These are phyloP conservation scores for Aspergillus hancockii DNA, from an alignment of 495 filamentous ascomycete genomes.

Conservation along the genomic window DNA sequence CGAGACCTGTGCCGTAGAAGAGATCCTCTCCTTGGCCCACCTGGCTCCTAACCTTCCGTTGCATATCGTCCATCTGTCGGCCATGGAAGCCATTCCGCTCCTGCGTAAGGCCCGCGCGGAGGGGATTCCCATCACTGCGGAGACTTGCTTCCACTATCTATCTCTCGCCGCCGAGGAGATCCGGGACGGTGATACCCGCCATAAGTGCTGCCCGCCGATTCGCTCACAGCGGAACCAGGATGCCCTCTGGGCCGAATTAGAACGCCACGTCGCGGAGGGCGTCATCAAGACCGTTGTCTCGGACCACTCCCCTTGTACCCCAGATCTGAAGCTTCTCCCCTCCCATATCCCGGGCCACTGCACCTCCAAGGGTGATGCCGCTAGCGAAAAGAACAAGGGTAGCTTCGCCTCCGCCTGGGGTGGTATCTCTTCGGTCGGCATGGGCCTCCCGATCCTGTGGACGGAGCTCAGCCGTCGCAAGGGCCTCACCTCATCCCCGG, in stretches of 20 bases:
- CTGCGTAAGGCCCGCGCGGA: slow-evolving; percentile 73
- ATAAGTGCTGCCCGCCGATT: slow-evolving; percentile 98
- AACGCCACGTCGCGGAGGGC: slow-evolving; percentile 59
- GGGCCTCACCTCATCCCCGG: slow-evolving; percentile 40
- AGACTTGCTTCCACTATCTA: slow-evolving; percentile 98
- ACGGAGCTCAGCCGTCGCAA: slow-evolving; percentile 68
- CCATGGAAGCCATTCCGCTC: slow-evolving; percentile 89
- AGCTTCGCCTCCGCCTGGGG: slow-evolving; percentile 98
- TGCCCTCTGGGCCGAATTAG: slow-evolving; percentile 81
- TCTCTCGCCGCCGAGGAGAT: slow-evolving; percentile 87
- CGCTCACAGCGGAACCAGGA: slow-evolving; percentile 82
- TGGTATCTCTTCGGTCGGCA: slow-evolving; percentile 89
- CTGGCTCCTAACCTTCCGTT: slow-evolving; percentile 81
- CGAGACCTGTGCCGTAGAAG: slow-evolving; percentile 86
- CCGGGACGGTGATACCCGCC: slow-evolving; percentile 84
- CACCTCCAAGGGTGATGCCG: slow-evolving; percentile 24
- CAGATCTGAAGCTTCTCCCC: slow-evolving; percentile 87
- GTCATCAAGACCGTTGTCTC: slow-evolving; percentile 95
- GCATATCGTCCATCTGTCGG: slow-evolving; percentile 94
- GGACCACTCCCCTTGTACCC: slow-evolving; percentile 95
- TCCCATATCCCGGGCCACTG: slow-evolving; percentile 54
- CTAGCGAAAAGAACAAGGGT: slow-evolving; percentile 48
- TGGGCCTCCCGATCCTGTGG: slow-evolving; percentile 90
- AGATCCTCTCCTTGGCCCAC: slow-evolving; percentile 79
- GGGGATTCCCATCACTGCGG: slow-evolving; percentile 89